Conservation (phyloP, 768 basidiomycete genomes). For the Lactarius sanguifluus region DNA sequence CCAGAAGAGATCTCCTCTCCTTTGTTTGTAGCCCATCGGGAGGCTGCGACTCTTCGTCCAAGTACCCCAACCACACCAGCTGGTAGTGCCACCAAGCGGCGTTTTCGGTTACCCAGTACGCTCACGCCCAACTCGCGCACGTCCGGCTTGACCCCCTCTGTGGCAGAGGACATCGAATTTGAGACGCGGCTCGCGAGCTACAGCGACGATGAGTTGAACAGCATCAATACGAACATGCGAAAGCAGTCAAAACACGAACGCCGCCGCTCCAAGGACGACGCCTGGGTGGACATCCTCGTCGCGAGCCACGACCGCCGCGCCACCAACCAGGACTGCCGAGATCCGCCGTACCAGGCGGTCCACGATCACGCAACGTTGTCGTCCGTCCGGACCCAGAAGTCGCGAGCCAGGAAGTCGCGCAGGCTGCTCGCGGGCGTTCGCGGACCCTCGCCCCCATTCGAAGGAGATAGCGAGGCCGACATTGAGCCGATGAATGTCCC, state of each 20-base stretch:
- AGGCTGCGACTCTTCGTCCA: neutral
- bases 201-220: slow-evolving; percentile 43
- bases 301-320: slow-evolving; percentile 53
- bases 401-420: slow-evolving; percentile 69
- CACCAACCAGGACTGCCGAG: slow-evolving; percentile 56
- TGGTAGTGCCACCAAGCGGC: slow-evolving; percentile 42
- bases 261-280: slow-evolving; percentile 59
- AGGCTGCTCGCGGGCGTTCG: slow-evolving; percentile 62
- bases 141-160: slow-evolving; percentile 59
- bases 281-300: slow-evolving; percentile 87
- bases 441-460: slow-evolving; percentile 42
- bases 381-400: slow-evolving; percentile 62
- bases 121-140: slow-evolving; percentile 52
- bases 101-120: slow-evolving; percentile 59
- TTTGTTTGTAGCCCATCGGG: neutral
- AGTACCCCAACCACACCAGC: slow-evolving; percentile 37
- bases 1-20: slow-evolving; percentile 13
- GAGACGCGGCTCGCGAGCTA: slow-evolving; percentile 75
- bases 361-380: slow-evolving; percentile 35
- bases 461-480: slow-evolving; percentile 36
- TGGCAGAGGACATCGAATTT: slow-evolving; percentile 81
- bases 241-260: slow-evolving; percentile 42
- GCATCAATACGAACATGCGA: slow-evolving; percentile 8
- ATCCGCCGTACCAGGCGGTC: slow-evolving; percentile 32
- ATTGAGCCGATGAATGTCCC: slow-evolving; percentile 31